phyloP scores from a whole-genome alignment of 495 filamentous ascomycete genomes.

The Talaromyces thailandensis region DNA sequence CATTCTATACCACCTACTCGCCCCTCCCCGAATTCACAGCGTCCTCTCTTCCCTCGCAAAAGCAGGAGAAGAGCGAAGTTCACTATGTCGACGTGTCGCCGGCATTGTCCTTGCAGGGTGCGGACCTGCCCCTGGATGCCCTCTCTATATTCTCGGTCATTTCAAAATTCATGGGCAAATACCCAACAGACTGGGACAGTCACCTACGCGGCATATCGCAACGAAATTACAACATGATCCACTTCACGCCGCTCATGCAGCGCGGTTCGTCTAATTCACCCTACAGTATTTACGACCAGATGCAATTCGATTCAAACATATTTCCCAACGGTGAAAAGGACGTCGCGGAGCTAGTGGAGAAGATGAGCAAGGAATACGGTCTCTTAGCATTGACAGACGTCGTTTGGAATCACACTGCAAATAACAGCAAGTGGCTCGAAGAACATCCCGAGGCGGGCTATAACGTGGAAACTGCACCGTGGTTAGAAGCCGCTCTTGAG shows the following conservation, averaged over 20 bases:
- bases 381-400: slow-evolving; percentile 90
- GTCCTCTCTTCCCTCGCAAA: slow-evolving; percentile 36
- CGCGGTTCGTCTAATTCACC: slow-evolving; percentile 89
- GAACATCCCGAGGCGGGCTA: slow-evolving; percentile 95
- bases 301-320: slow-evolving; percentile 68
- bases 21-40: slow-evolving; percentile 72
- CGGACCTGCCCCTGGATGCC: slow-evolving; percentile 68
- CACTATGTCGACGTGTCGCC: slow-evolving; percentile 95
- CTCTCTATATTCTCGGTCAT: slow-evolving; percentile 90
- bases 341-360: slow-evolving; percentile 62
- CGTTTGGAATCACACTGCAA: slow-evolving; percentile 95
- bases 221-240: slow-evolving; percentile 96
- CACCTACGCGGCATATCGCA: slow-evolving; percentile 80
- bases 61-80: slow-evolving; percentile 56
- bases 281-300: slow-evolving; percentile 92
- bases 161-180: slow-evolving; percentile 95
- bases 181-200: slow-evolving; percentile 78
- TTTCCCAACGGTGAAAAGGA: slow-evolving; percentile 88
- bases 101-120: slow-evolving; percentile 60
- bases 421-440: slow-evolving; percentile 91
- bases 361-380: slow-evolving; percentile 77
- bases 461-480: slow-evolving; percentile 86
- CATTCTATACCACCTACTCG: slow-evolving; percentile 90
- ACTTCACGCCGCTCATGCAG: slow-evolving; percentile 90
- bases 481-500: slow-evolving; percentile 80